Evolutionary conservation across 257 asterid genomes (phyloP).

Genomic region (Solanum habrochaites): DNA sequence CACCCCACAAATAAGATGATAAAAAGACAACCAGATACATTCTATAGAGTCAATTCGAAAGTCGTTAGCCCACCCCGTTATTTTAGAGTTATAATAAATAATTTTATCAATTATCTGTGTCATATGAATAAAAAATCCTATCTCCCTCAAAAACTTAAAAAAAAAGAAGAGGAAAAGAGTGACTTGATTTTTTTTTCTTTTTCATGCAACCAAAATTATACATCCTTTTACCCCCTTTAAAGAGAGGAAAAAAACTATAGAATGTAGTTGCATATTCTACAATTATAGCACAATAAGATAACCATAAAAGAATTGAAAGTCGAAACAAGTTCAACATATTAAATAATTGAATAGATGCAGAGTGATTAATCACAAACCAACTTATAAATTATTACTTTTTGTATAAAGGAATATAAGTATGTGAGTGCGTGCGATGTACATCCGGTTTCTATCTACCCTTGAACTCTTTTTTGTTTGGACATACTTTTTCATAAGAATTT

Average conservation of each 20-base stretch:
- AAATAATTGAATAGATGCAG: neutral
- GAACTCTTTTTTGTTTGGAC: neutral
- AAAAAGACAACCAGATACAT: no score
- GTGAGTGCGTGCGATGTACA: no score
- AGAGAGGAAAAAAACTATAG: no score
- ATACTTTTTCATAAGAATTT: neutral
- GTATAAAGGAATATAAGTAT: neutral
- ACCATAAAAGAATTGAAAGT: neutral
- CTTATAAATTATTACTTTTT: neutral
- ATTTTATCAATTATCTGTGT: neutral
- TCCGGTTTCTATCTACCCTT: neutral
- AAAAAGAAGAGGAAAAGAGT: neutral
- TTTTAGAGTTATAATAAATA: no score
- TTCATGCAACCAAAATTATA: no score
- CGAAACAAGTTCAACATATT: neutral
- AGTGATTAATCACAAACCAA: neutral
- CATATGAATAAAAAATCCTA: neutral
- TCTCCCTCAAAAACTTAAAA: no score
- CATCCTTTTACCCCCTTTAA: no score
- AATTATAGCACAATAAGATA: neutral
- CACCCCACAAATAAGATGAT: neutral
- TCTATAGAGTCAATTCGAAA: no score
- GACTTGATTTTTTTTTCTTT: neutral
- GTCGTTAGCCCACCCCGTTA: no score
- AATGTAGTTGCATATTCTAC: no score